phyloP scores from a whole-genome alignment of 176 grass and related monocot genomes.

The Juncus inflexus region DNA sequence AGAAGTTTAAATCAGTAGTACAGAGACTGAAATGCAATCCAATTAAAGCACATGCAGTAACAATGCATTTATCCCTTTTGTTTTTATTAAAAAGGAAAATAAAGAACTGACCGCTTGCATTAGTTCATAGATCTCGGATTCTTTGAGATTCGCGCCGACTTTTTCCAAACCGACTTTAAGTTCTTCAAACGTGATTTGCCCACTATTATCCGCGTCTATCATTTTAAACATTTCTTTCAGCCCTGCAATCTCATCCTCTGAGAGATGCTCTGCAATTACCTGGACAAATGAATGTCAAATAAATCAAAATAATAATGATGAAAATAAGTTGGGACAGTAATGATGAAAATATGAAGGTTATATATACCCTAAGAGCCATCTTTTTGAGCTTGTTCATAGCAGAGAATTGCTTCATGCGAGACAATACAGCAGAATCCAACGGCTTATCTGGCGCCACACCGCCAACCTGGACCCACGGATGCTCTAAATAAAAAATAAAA shows the following conservation, averaged over 20 bases:
- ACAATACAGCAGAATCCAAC: constrained; percentile 77
- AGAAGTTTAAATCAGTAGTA: too few species aligned
- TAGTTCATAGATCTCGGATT: constrained; percentile 66
- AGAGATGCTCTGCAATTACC: constrained; percentile 75
- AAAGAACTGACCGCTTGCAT: constrained; percentile 53
- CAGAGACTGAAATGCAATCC: too few species aligned
- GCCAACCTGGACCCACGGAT: constrained; percentile 87
- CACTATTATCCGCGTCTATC: constrained; percentile 79
- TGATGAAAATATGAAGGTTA: background rate
- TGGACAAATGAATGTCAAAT: constrained; percentile 21
- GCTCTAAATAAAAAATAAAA: constrained; percentile 38
- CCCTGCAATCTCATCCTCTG: constrained; percentile 81
- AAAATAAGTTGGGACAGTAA: background rate
- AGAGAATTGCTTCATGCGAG: constrained; percentile 87
- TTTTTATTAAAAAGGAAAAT: background rate
- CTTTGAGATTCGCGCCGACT: constrained; percentile 62
- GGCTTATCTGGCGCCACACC: constrained; percentile 78
- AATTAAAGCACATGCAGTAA: background rate
- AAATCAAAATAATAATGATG: constrained; percentile 14
- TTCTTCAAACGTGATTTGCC: constrained; percentile 74
- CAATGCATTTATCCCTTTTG: background rate
- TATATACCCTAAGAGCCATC: constrained; percentile 77
- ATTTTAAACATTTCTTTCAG: constrained; percentile 93
- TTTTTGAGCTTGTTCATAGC: constrained; percentile 96
- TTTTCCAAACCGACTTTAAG: constrained; percentile 67